Percentiles rank a stretch among this genome's conserved stretches.
Evolutionary conservation across 2,329 filamentous ascomycete genomes (phyloP).

Genomic region (Xylariaceae sp.): DNA sequence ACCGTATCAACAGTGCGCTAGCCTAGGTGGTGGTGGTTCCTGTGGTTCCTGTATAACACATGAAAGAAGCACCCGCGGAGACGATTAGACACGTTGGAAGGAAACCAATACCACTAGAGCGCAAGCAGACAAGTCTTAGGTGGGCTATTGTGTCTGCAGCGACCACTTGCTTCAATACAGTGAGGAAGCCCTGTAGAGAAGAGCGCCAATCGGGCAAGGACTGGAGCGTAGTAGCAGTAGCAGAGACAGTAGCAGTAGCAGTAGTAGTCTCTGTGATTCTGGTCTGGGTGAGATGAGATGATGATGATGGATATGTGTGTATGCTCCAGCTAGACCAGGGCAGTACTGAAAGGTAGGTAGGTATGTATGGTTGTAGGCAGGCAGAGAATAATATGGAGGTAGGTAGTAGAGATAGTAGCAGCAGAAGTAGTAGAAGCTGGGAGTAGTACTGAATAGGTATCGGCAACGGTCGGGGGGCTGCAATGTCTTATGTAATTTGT

Average conservation of each 20-base stretch:
- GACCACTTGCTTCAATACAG: background rate
- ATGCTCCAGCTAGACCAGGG: background rate
- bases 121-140: background rate
- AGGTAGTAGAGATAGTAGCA: background rate
- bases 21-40: background rate
- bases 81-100: constrained; percentile 5
- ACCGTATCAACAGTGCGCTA: constrained; percentile 8
- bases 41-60: constrained; percentile 1
- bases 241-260: no score
- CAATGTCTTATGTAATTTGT: background rate
- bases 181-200: constrained; percentile 2
- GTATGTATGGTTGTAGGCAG: background rate
- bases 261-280: no score
- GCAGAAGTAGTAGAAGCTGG: background rate
- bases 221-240: background rate
- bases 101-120: constrained; percentile 1
- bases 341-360: background rate
- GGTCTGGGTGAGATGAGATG: no score
- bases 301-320: background rate
- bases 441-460: constrained; percentile 2
- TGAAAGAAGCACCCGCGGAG: background rate
- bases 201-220: constrained; percentile 2
- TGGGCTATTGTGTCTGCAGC: constrained; percentile 1
- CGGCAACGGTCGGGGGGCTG: background rate
- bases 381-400: constrained; percentile 2